These are phyloP conservation scores for Yueomyces sp. DNA, from an alignment of 805 yeast genomes.

Conservation along the genomic window DNA sequence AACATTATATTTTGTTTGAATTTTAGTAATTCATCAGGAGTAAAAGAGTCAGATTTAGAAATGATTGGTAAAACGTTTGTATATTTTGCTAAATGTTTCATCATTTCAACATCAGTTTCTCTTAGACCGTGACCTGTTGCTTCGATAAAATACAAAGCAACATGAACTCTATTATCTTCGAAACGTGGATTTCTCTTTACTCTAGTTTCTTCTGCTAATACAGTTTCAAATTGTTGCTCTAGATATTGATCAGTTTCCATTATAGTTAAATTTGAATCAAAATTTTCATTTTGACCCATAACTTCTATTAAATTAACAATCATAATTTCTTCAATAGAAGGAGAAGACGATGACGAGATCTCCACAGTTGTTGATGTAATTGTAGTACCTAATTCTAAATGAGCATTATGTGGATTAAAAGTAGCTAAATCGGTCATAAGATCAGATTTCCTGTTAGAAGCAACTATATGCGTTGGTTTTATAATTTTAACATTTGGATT, in stretches of 20 bases:
- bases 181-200: slow-evolving; percentile 77
- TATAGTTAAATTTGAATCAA: slow-evolving; percentile 57
- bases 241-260: slow-evolving; percentile 51
- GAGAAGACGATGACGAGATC: slow-evolving; percentile 9
- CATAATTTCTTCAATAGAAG: slow-evolving; percentile 24
- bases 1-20: slow-evolving; percentile 48
- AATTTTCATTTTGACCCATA: slow-evolving; percentile 69
- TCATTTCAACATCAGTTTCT: slow-evolving; percentile 58
- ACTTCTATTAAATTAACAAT: slow-evolving; percentile 57
- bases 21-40: slow-evolving; percentile 39
- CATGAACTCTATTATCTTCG: slow-evolving; percentile 66
- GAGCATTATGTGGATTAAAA: slow-evolving; percentile 48
- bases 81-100: slow-evolving; percentile 57
- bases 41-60: slow-evolving; percentile 60
- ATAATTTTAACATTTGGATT: slow-evolving; percentile 14
- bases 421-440: slow-evolving; percentile 44
- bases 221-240: slow-evolving; percentile 66
- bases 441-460: slow-evolving; percentile 42
- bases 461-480: slow-evolving; percentile 27
- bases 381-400: slow-evolving; percentile 63
- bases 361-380: slow-evolving; percentile 35
- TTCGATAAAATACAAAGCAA: slow-evolving; percentile 56
- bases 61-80: slow-evolving; percentile 65
- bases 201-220: slow-evolving; percentile 75
- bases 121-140: slow-evolving; percentile 70